A percentile compares a stretch with the other conserved stretches of the same genome.
Evolutionary conservation across 2,329 filamentous ascomycete genomes (phyloP).

Genomic region (Escovopsis sp.): DNA sequence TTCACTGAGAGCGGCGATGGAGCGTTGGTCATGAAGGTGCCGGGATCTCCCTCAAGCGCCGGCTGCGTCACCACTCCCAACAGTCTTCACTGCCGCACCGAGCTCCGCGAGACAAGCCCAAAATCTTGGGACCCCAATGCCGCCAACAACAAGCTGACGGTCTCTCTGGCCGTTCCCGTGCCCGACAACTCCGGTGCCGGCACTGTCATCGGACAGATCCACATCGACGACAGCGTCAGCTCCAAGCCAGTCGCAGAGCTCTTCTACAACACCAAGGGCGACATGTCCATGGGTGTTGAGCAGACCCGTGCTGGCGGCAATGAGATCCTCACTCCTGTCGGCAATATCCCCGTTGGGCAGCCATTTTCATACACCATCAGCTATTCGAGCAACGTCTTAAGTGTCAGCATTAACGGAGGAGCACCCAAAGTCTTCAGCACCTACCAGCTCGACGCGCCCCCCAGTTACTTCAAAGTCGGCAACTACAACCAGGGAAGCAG

Average conservation of each 20-base stretch:
- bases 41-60: constrained; percentile 16
- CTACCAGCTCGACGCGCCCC: constrained; percentile 14
- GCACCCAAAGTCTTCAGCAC: constrained; percentile 12
- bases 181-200: constrained; percentile 18
- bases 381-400: constrained; percentile 20
- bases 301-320: constrained; percentile 16
- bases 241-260: constrained; percentile 26
- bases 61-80: constrained; percentile 24
- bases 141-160: constrained; percentile 4
- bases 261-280: constrained; percentile 21
- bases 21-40: constrained; percentile 25
- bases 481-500: constrained; percentile 22
- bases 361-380: constrained; percentile 23
- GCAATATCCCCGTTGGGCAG: constrained; percentile 16
- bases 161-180: constrained; percentile 11
- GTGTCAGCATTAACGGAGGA: constrained; percentile 16
- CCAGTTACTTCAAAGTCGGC: constrained; percentile 24
- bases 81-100: constrained; percentile 27
- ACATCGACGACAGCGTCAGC: constrained; percentile 21
- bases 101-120: constrained; percentile 23
- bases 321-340: constrained; percentile 17
- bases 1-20: constrained; percentile 19
- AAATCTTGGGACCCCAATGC: constrained; percentile 18
- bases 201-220: constrained; percentile 25
- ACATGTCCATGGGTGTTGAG: constrained; percentile 21